A percentile compares a stretch with the other conserved stretches of the same genome.
phyloP scores from a whole-genome alignment of 768 basidiomycete genomes.

The Phylloporus sp. region DNA sequence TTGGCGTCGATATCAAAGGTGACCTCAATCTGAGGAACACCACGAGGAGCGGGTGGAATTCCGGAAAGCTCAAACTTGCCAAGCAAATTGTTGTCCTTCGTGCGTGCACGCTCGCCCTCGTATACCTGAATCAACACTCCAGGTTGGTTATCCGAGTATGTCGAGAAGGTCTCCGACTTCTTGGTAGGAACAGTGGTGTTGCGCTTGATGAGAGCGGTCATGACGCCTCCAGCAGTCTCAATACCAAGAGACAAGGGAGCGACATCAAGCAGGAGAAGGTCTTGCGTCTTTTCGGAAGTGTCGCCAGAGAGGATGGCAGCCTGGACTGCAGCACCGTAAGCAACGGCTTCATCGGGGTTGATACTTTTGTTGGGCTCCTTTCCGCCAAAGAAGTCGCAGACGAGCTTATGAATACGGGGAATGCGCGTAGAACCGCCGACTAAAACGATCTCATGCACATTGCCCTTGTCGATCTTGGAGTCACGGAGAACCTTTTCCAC shows the following conservation, averaged over 20 bases:
- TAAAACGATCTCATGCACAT: slow-evolving; percentile 95
- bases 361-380: slow-evolving; percentile 99
- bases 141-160: slow-evolving; percentile 97
- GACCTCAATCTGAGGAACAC: slow-evolving; percentile 96
- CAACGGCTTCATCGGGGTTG: slow-evolving; percentile 99
- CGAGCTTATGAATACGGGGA: slow-evolving; percentile 93
- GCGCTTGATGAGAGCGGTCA: slow-evolving; percentile 97
- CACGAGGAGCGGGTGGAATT: slow-evolving; percentile 94
- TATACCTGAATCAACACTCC: slow-evolving; percentile 97
- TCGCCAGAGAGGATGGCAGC: slow-evolving; percentile 97
- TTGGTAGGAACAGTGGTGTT: slow-evolving; percentile 99
- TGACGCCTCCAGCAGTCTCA: slow-evolving; percentile 98
- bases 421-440: slow-evolving; percentile 99
- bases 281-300: slow-evolving; percentile 96
- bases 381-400: slow-evolving; percentile 98
- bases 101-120: slow-evolving; percentile 97
- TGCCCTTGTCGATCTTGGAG: slow-evolving; percentile 95
- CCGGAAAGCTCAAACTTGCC: slow-evolving; percentile 98
- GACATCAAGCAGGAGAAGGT: slow-evolving; percentile 93
- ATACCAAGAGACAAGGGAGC: slow-evolving; percentile 89
- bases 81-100: slow-evolving; percentile 97
- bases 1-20: slow-evolving; percentile 98
- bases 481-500: slow-evolving; percentile 98
- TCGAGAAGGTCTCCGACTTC: slow-evolving; percentile 98
- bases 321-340: slow-evolving; percentile 98